These are phyloP conservation scores for Epicoccum nigrum DNA, from an alignment of 2,329 filamentous ascomycete species.

Conservation along the genomic window DNA sequence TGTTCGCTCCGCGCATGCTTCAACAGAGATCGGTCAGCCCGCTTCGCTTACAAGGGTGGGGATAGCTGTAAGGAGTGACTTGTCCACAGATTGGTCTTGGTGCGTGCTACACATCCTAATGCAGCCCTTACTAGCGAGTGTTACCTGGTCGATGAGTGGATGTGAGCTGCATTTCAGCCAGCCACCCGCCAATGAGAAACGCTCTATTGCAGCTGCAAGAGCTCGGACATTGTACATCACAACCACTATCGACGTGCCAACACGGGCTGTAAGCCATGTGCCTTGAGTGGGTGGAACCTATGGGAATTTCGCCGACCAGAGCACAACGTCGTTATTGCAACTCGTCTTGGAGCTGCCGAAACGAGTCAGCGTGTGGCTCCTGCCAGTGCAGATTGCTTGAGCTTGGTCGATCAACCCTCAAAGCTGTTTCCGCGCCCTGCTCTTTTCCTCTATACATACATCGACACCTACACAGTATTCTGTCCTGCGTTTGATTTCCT, in stretches of 20 bases:
- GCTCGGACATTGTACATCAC: conserved; percentile 9
- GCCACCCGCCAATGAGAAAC: conserved; percentile 24
- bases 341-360: conserved; percentile 8
- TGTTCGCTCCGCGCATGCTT: conserved; percentile 8
- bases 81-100: conserved; percentile 9
- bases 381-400: not conserved
- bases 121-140: conserved; percentile 20
- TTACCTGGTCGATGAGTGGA: conserved; percentile 1
- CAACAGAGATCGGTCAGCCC: conserved; percentile 1
- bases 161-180: conserved; percentile 15
- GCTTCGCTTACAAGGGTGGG: conserved; percentile 10
- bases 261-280: conserved; percentile 10
- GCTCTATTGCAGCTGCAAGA: conserved; percentile 12
- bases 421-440: conserved; percentile 1
- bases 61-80: conserved; percentile 1
- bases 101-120: conserved; percentile 7
- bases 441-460: not conserved
- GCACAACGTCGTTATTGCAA: conserved; percentile 22
- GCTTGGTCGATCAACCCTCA: not conserved
- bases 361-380: conserved; percentile 1
- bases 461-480: not conserved
- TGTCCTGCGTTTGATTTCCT: not conserved
- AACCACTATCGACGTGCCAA: conserved; percentile 10
- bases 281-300: conserved; percentile 9
- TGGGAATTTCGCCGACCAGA: conserved; percentile 23